These are phyloP conservation scores for Tausonia pullulans DNA, from an alignment of 1,284 basidiomycete species.

Conservation along the genomic window DNA sequence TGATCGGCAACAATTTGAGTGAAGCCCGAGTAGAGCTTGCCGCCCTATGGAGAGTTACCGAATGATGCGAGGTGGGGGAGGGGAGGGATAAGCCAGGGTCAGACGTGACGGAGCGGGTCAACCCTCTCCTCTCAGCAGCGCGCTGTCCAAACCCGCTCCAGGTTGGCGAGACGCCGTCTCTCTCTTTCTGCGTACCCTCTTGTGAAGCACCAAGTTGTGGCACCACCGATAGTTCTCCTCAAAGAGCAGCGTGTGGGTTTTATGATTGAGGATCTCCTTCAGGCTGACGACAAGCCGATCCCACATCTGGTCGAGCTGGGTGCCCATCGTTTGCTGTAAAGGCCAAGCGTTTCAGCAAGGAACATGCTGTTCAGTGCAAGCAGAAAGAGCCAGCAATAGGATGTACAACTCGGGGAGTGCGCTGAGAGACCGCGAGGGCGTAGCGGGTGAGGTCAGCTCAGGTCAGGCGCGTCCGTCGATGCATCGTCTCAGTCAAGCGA, in stretches of 20 bases:
- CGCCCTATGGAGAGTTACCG: slow-evolving; percentile 42
- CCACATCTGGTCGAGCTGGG: slow-evolving; percentile 40
- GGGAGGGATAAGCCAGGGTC: too few relatives aligned
- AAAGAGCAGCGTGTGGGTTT: slow-evolving; percentile 83
- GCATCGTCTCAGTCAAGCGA: too few relatives aligned
- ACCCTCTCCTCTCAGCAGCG: too few relatives aligned
- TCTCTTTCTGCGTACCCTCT: slow-evolving; percentile 47
- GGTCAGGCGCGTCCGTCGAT: too few relatives aligned
- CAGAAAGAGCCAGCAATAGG: background rate
- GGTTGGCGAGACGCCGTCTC: too few relatives aligned
- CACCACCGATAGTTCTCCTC: slow-evolving; percentile 94
- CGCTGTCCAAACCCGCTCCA: background rate
- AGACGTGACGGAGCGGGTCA: too few relatives aligned
- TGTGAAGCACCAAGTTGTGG: slow-evolving; percentile 85
- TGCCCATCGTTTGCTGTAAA: background rate
- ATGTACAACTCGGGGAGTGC: background rate
- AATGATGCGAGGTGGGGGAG: background rate
- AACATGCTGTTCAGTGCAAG: background rate
- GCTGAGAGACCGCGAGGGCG: background rate
- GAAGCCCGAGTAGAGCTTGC: slow-evolving; percentile 80
- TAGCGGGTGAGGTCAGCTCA: too few relatives aligned
- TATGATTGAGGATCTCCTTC: slow-evolving; percentile 88
- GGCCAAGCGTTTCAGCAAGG: background rate
- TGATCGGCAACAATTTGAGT: slow-evolving; percentile 69
- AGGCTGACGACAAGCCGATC: slow-evolving; percentile 67